Conservation (phyloP, 2,329 filamentous ascomycete genomes). For the Penicillium hordei region DNA sequence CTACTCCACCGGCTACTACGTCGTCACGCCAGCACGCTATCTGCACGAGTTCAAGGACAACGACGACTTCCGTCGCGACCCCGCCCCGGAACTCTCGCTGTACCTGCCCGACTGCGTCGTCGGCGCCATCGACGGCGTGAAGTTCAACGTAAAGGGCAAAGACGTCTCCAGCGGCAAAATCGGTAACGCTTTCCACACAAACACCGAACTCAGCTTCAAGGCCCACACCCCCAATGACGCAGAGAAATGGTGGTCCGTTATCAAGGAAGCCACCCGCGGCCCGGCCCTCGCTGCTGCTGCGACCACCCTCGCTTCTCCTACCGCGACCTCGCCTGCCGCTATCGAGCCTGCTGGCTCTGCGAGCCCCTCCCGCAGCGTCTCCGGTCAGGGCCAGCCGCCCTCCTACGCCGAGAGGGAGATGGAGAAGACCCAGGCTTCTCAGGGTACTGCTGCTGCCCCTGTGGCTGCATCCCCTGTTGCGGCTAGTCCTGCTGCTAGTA, state of each 20-base stretch:
- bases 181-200: slow-evolving; percentile 76
- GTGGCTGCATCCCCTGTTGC: slow-evolving; percentile 6
- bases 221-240: slow-evolving; percentile 78
- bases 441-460: neutral
- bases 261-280: slow-evolving; percentile 46
- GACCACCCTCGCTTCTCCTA: slow-evolving; percentile 9
- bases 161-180: slow-evolving; percentile 76
- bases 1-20: slow-evolving; percentile 81
- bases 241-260: slow-evolving; percentile 78
- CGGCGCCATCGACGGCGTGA: slow-evolving; percentile 69
- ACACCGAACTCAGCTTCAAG: slow-evolving; percentile 81
- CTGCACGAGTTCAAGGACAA: slow-evolving; percentile 96
- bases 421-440: slow-evolving; percentile 2
- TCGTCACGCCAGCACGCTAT: slow-evolving; percentile 82
- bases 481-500: slow-evolving; percentile 6
- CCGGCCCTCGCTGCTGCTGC: neutral
- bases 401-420: slow-evolving; percentile 29
- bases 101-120: slow-evolving; percentile 89
- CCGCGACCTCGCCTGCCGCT: slow-evolving; percentile 14
- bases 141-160: slow-evolving; percentile 95
- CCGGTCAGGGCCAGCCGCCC: slow-evolving; percentile 21
- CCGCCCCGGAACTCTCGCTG: slow-evolving; percentile 77
- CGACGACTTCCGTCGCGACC: slow-evolving; percentile 63
- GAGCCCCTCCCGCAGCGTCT: slow-evolving; percentile 13
- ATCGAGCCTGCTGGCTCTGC: slow-evolving; percentile 14